phyloP scores from a whole-genome alignment of 495 filamentous ascomycete genomes.

The Penicillium argentinense region DNA sequence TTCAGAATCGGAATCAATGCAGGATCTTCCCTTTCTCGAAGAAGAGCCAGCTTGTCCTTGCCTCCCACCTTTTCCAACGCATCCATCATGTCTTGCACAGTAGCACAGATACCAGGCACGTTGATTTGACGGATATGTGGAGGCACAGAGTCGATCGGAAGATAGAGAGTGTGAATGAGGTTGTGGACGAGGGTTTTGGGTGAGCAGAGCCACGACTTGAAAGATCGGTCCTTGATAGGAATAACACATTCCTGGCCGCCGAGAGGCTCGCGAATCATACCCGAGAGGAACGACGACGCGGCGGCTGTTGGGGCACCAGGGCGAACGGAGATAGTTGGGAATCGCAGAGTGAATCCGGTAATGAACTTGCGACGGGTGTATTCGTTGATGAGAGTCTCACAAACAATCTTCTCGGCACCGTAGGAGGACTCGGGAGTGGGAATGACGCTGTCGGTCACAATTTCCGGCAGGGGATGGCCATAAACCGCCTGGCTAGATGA shows the following conservation, averaged over 20 bases:
- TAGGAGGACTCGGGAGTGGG: slow-evolving; percentile 71
- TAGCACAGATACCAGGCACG: slow-evolving; percentile 68
- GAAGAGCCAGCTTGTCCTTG: slow-evolving; percentile 58
- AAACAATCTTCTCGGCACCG: slow-evolving; percentile 72
- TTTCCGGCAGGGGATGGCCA: slow-evolving; percentile 50
- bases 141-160: slow-evolving; percentile 52
- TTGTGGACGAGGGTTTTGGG: slow-evolving; percentile 64
- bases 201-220: slow-evolving; percentile 63
- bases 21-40: slow-evolving; percentile 61
- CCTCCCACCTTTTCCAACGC: slow-evolving; percentile 66
- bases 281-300: slow-evolving; percentile 67
- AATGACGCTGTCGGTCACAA: slow-evolving; percentile 53
- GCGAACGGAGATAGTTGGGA: slow-evolving; percentile 70
- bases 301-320: slow-evolving; percentile 69
- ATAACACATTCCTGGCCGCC: slow-evolving; percentile 61
- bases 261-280: slow-evolving; percentile 65
- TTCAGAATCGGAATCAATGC: slow-evolving; percentile 61
- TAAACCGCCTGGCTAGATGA: slow-evolving; percentile 58
- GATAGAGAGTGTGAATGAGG: slow-evolving; percentile 55
- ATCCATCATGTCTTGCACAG: slow-evolving; percentile 70
- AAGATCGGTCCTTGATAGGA: slow-evolving; percentile 58
- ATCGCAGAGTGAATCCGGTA: slow-evolving; percentile 63
- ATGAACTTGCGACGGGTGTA: slow-evolving; percentile 65
- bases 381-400: slow-evolving; percentile 70
- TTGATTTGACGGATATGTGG: slow-evolving; percentile 62